Evolutionary conservation across 2,329 filamentous ascomycete species (phyloP).

Genomic region (Trichoderma guizhouense): DNA sequence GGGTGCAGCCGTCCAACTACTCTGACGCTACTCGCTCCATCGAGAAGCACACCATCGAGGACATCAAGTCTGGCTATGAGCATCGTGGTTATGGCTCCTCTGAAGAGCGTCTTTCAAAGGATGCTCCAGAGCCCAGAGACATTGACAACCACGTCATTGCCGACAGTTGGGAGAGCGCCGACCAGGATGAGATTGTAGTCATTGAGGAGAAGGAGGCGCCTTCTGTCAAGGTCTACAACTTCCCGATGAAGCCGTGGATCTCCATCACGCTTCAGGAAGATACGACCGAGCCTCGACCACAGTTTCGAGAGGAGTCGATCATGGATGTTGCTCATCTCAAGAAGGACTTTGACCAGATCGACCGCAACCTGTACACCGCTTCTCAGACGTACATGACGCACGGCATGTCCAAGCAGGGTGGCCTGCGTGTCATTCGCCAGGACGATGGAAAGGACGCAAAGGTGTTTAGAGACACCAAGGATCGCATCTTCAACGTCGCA

Average conservation of each 20-base stretch:
- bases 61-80: constrained; percentile 52
- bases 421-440: constrained; percentile 89
- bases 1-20: constrained; percentile 20
- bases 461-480: constrained; percentile 84
- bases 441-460: constrained; percentile 89
- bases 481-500: constrained; percentile 92
- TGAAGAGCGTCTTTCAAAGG: constrained; percentile 42
- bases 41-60: constrained; percentile 21
- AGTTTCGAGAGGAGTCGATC: constrained; percentile 74
- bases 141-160: constrained; percentile 61
- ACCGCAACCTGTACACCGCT: constrained; percentile 86
- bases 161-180: constrained; percentile 91
- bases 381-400: constrained; percentile 92
- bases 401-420: constrained; percentile 87
- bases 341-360: constrained; percentile 97
- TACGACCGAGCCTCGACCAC: constrained; percentile 53
- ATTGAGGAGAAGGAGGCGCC: constrained; percentile 64
- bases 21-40: constrained; percentile 17
- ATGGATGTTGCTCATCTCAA: constrained; percentile 93
- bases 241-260: constrained; percentile 95
- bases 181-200: constrained; percentile 63
- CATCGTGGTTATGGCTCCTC: constrained; percentile 50
- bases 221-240: constrained; percentile 82
- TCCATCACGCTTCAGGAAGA: constrained; percentile 71
- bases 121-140: constrained; percentile 45